A percentile compares a stretch with the other conserved stretches of the same genome.
Conservation (phyloP, 2,329 filamentous ascomycete species). For the Paraphaeosphaeria sporulosa region DNA sequence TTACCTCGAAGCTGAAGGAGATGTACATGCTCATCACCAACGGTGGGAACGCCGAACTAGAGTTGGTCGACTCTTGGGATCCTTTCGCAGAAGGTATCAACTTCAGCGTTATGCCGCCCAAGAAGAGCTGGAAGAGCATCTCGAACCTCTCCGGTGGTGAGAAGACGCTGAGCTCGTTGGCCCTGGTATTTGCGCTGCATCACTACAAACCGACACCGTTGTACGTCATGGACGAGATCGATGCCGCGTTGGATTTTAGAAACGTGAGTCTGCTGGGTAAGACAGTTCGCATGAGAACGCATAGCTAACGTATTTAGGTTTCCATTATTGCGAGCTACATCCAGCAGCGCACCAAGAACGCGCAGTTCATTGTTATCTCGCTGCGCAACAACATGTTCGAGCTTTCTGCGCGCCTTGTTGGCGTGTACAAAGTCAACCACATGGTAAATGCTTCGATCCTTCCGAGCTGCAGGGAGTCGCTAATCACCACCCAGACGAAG, state of each 20-base stretch:
- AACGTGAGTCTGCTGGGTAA: conserved; percentile 76
- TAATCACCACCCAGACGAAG: conserved; percentile 55
- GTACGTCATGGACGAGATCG: conserved; percentile 99
- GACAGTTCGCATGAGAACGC: background rate
- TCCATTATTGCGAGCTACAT: conserved; percentile 99
- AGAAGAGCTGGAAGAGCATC: conserved; percentile 99
- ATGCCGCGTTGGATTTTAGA: conserved; percentile 95
- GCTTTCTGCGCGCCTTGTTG: conserved; percentile 90
- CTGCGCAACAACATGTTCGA: conserved; percentile 99
- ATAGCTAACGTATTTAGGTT: conserved; percentile 63
- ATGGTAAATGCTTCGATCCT: conserved; percentile 64
- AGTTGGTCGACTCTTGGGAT: conserved; percentile 94
- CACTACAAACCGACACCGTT: conserved; percentile 97
- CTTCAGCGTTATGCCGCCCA: conserved; percentile 98
- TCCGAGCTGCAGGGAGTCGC: background rate
- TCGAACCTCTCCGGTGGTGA: conserved; percentile 94
- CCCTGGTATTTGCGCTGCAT: conserved; percentile 96
- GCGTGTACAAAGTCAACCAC: conserved; percentile 99
- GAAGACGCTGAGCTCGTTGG: conserved; percentile 92
- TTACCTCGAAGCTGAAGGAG: conserved; percentile 94
- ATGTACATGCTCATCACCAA: conserved; percentile 99
- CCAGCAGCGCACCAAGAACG: conserved; percentile 98
- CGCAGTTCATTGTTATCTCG: conserved; percentile 98
- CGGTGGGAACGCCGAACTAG: conserved; percentile 97
- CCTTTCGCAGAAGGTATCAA: conserved; percentile 97